phyloP scores from a whole-genome alignment of 306 rosid genomes.

The Vigna unguiculata region DNA sequence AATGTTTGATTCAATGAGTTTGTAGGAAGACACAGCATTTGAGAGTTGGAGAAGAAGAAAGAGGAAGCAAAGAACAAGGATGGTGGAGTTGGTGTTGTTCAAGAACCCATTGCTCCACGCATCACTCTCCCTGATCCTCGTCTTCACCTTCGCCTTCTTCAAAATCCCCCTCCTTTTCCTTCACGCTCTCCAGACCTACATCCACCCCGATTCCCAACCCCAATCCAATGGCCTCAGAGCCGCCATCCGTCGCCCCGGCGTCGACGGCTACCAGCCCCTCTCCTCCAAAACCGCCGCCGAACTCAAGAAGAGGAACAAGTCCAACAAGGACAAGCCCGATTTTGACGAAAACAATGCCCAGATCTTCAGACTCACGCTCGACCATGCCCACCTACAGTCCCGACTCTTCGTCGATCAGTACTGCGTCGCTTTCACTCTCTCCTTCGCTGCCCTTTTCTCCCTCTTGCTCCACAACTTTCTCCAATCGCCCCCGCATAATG shows the following conservation, averaged over 20 bases:
- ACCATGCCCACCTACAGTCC: conserved; percentile 69
- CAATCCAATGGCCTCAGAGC: conserved; percentile 61
- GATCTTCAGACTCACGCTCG: conserved; percentile 85
- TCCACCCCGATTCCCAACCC: conserved; percentile 79
- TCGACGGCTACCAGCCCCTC: conserved; percentile 46
- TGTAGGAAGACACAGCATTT: not conserved
- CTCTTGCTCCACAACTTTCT: conserved; percentile 63
- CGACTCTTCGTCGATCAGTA: conserved; percentile 72
- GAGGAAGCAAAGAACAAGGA: conserved; percentile 30
- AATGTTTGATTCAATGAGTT: no score
- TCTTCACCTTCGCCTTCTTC: conserved; percentile 62
- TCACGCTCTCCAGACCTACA: conserved; percentile 73
- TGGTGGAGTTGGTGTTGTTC: conserved; percentile 55
- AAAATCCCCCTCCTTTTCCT: conserved; percentile 75
- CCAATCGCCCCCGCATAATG: conserved; percentile 37
- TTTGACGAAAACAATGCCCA: conserved; percentile 92
- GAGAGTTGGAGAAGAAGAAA: not conserved
- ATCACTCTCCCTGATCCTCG: conserved; percentile 58
- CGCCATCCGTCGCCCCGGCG: conserved; percentile 77
- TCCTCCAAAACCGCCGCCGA: conserved; percentile 59
- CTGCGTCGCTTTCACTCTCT: conserved; percentile 59
- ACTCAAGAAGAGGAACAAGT: conserved; percentile 63
- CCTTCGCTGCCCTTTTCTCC: conserved; percentile 62
- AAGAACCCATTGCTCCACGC: conserved; percentile 71
- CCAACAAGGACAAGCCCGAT: conserved; percentile 62